These are phyloP conservation scores for Termitomyces sp. DNA, from an alignment of 768 basidiomycete genomes.

Conservation along the genomic window DNA sequence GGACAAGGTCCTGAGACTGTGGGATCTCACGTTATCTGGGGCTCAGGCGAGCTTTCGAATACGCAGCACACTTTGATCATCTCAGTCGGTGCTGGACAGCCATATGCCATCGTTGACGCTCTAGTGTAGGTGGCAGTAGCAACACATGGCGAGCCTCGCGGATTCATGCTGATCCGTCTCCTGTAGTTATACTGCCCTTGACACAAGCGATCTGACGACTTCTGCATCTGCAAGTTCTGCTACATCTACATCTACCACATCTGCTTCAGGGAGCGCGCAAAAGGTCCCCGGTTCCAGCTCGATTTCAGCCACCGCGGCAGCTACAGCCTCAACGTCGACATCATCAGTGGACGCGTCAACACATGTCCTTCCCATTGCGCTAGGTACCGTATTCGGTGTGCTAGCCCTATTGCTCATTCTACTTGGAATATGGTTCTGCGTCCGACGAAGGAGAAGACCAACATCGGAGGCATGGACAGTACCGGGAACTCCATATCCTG, in stretches of 20 bases:
- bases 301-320: constrained; percentile 4
- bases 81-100: constrained; percentile 30
- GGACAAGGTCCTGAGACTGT: constrained; percentile 33
- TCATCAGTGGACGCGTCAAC: constrained; percentile 15
- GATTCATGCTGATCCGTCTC: neutral
- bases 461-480: constrained; percentile 31
- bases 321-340: constrained; percentile 16
- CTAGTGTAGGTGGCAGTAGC: constrained; percentile 28
- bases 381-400: constrained; percentile 28
- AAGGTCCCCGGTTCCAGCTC: constrained; percentile 13
- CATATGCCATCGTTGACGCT: constrained; percentile 33
- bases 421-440: constrained; percentile 24
- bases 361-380: constrained; percentile 24
- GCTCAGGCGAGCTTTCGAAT: constrained; percentile 25
- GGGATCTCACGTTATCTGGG: constrained; percentile 32
- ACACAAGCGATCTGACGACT: constrained; percentile 14
- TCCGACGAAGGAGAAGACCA: constrained; percentile 21
- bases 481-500: constrained; percentile 16
- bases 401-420: constrained; percentile 24
- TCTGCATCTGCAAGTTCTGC: neutral
- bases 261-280: constrained; percentile 1
- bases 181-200: constrained; percentile 20
- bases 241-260: constrained; percentile 11
- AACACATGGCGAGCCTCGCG: neutral
- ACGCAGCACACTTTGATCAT: constrained; percentile 30